Conservation (phyloP, 257 asterid species). For the Solanum appendiculatum region DNA sequence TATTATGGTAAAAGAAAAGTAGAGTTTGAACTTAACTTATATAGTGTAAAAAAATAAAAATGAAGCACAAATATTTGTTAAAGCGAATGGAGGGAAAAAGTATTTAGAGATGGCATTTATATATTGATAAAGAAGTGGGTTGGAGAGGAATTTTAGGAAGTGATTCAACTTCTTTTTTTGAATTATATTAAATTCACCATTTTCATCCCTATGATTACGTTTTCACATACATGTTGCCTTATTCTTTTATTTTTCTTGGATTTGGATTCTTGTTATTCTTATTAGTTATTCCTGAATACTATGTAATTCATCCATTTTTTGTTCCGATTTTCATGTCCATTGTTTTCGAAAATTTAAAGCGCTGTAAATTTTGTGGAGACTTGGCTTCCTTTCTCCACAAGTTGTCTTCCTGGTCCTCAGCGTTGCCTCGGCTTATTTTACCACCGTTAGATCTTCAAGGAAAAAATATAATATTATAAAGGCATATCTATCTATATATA, state of each 20-base stretch:
- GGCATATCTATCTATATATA: no score
- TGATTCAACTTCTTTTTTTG: background rate
- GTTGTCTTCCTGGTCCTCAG: background rate
- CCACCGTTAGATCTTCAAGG: background rate
- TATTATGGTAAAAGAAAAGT: background rate
- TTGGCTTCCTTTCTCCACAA: background rate
- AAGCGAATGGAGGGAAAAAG: background rate
- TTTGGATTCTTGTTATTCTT: background rate
- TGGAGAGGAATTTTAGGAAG: background rate
- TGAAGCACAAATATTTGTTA: background rate
- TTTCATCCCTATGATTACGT: constrained; percentile 2
- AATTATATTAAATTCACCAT: background rate
- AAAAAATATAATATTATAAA: no score
- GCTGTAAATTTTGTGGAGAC: background rate
- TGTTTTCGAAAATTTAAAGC: background rate
- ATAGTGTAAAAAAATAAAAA: background rate
- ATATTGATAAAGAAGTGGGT: background rate
- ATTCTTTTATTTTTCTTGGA: background rate
- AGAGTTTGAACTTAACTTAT: background rate
- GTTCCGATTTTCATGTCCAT: background rate
- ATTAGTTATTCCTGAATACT: background rate
- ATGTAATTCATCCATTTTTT: background rate
- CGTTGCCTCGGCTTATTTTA: background rate
- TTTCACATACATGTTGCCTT: constrained; percentile 28
- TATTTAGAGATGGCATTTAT: background rate